Base-by-base conservation (phyloP, 176 grass and related monocot genomes). In the Elymus sibiricus region DNA sequence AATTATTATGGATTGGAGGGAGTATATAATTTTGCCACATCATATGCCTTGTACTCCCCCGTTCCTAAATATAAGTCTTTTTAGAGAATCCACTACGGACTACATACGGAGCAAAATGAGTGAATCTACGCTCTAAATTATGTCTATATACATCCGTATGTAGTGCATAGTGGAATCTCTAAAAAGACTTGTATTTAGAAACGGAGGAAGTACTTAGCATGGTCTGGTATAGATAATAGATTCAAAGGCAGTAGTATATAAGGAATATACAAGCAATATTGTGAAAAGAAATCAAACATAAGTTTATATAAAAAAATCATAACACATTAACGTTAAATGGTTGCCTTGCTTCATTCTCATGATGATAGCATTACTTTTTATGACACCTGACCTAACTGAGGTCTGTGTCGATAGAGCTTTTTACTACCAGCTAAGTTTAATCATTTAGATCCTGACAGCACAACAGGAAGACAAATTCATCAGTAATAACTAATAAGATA, bases 291-390 rank as follows among this genome's bases (percentile, higher is more conserved):
- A 64, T 42, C 37, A 79, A 42, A 28, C 13, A 43, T 37, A 29
- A 24, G n/a, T 43, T 64, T 79, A 64, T 43, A 25, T 42, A 8
- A 53, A 12, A 37, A 62, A 42, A 42, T 11, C 13, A 60, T 27
- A 63, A 61, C 25, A 63, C n/a, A 79, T 22, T n/a, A n/a, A 77
- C 4, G 42, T 9, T 17, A 79, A 79, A 79, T 64, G 59, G 24
- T n/a, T 51, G 38, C 59, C 59, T 80, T 64, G 38, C 28, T 80
- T 80, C 78, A 64, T 64, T 44, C 24, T 80, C 78, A 28, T 80
- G 60, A 42, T 31, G 78, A 44, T 8, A 16, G 39, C 13, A 79
- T 11, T 79, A 27, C 5, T 56, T 62, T 75, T 79, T 44, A 25
- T 22, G 37, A 46, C 78, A 64, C 5, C n/a, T 63, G 35, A 63